phyloP scores from a whole-genome alignment of 371 early-diverging fungal genomes.

The Fennellomyces sp. region DNA sequence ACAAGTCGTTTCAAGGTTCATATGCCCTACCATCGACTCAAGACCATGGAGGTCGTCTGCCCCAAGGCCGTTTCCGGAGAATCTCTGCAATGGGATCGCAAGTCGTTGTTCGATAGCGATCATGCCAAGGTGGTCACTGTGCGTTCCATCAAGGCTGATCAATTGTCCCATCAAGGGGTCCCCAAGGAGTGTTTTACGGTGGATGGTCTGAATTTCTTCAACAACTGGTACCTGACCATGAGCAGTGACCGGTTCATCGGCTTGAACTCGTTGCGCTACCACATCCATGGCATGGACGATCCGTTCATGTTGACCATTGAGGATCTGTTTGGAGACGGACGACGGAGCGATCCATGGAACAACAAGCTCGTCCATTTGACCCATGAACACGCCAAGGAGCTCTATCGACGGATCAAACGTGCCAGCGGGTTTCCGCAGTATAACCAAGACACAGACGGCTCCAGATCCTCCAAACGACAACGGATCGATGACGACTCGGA shows the following conservation, averaged over 20 bases:
- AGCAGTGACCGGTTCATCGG: not conserved
- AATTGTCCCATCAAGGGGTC: not conserved
- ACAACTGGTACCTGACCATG: not conserved
- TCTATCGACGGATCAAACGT: not conserved
- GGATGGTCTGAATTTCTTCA: not conserved
- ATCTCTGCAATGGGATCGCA: not conserved
- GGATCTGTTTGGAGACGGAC: not conserved
- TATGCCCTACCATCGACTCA: not conserved
- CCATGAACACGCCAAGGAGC: not conserved
- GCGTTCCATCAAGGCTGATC: not conserved
- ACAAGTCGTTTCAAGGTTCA: conserved; percentile 1
- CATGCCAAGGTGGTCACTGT: not conserved
- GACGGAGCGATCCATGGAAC: not conserved
- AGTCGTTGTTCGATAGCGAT: not conserved
- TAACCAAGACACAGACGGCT: not conserved
- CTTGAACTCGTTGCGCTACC: not conserved
- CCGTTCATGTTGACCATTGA: not conserved
- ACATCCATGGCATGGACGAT: not conserved
- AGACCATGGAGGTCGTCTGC: not conserved
- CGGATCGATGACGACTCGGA: not conserved
- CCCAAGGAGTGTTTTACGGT: not conserved
- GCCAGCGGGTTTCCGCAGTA: not conserved
- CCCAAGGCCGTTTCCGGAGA: not conserved
- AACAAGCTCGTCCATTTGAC: not conserved
- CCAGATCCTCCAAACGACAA: not conserved